Percentiles rank a stretch among this genome's conserved stretches.
Conservation (phyloP, 176 grass and related monocot genomes). For the Phragmites australis region DNA sequence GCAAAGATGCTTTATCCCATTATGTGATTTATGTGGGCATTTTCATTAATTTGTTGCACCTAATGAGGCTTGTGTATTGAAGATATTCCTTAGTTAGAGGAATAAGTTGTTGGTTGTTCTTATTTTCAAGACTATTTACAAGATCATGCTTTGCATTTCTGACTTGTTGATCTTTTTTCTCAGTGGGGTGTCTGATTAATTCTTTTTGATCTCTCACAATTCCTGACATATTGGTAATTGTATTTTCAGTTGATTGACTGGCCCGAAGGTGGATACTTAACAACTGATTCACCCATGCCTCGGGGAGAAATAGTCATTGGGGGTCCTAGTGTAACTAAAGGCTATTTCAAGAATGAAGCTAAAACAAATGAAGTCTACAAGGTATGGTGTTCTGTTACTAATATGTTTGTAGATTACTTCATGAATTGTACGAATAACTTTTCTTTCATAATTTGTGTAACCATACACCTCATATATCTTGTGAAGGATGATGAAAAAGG, state of each 20-base stretch:
- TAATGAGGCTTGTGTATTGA: conserved; percentile 17
- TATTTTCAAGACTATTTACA: conserved; percentile 2
- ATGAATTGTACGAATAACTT: background rate
- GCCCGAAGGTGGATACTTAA: conserved; percentile 86
- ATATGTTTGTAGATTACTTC: background rate
- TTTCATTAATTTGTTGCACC: conserved; percentile 1
- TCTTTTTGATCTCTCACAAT: background rate
- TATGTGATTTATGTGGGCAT: background rate
- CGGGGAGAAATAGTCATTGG: conserved; percentile 94
- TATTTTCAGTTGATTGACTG: conserved; percentile 83
- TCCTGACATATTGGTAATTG: conserved; percentile 36
- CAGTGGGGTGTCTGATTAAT: conserved; percentile 18
- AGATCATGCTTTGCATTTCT: conserved; percentile 20
- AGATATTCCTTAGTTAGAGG: background rate
- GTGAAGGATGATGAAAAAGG: conserved; percentile 79
- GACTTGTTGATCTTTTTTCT: background rate
- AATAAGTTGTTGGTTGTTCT: background rate
- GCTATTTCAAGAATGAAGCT: conserved; percentile 92
- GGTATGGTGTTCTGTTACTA: conserved; percentile 44
- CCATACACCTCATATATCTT: conserved; percentile 12
- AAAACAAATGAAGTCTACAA: conserved; percentile 95
- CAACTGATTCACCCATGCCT: conserved; percentile 81
- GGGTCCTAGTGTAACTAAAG: conserved; percentile 86
- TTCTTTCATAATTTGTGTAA: conserved; percentile 18
- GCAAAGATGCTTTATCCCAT: conserved; percentile 12